These are phyloP conservation scores for Helotiales sp. DNA, from an alignment of 2,329 filamentous ascomycete genomes.

Conservation along the genomic window DNA sequence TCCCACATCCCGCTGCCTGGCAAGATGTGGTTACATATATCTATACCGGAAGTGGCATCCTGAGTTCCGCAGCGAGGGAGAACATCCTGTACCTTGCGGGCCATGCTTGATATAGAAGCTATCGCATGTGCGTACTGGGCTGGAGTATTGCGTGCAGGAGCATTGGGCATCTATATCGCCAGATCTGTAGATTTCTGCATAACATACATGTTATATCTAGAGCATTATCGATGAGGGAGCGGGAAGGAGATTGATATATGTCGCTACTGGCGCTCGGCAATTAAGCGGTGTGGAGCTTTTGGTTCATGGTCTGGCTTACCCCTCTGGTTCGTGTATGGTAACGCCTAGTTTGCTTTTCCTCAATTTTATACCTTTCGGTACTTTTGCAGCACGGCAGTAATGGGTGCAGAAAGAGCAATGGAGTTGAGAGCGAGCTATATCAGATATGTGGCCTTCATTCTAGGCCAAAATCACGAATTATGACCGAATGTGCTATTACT, in stretches of 20 bases:
- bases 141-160: neutral
- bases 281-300: neutral
- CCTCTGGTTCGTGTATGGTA: neutral
- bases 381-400: slow-evolving; percentile 8
- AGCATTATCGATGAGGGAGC: no score
- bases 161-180: neutral
- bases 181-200: neutral
- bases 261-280: neutral
- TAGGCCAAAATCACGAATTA: neutral
- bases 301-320: neutral
- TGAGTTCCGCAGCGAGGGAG: slow-evolving; percentile 47
- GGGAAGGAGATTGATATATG: no score
- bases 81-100: slow-evolving; percentile 59
- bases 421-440: neutral
- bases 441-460: neutral
- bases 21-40: slow-evolving; percentile 53
- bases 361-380: slow-evolving; percentile 10
- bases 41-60: slow-evolving; percentile 50
- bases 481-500: neutral
- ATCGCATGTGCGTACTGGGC: neutral
- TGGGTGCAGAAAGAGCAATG: neutral
- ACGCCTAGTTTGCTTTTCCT: neutral
- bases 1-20: slow-evolving; percentile 59
- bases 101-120: slow-evolving; percentile 22
- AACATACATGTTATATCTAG: no score